A percentile compares a stretch with the other conserved stretches of the same genome.
These are phyloP conservation scores for Coemansia sp. DNA, from an alignment of 192 early-diverging fungal species.

Conservation along the genomic window DNA sequence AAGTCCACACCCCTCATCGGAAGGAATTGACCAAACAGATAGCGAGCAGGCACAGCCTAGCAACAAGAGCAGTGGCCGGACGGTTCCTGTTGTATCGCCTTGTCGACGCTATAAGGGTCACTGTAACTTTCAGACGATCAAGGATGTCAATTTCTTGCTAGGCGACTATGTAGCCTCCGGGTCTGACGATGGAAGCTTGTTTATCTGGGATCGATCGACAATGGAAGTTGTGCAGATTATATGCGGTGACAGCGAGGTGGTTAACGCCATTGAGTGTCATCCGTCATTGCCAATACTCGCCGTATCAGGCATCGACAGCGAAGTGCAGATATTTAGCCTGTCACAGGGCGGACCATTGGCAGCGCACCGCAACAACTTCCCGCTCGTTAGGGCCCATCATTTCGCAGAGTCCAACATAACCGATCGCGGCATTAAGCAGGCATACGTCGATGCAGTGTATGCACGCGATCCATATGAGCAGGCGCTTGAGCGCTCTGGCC, in stretches of 20 bases:
- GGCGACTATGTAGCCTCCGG: conserved; percentile 75
- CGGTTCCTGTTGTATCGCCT: conserved; percentile 32
- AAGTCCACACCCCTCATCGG: background rate
- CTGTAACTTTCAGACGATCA: conserved; percentile 61
- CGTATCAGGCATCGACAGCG: conserved; percentile 77
- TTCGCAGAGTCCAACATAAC: conserved; percentile 11
- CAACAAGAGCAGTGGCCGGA: background rate
- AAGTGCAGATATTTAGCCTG: conserved; percentile 70
- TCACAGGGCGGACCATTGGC: conserved; percentile 35
- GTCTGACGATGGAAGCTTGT: conserved; percentile 73
- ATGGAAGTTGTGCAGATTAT: conserved; percentile 65
- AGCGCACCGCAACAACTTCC: conserved; percentile 37
- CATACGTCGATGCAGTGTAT: conserved; percentile 23
- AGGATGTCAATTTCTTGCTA: conserved; percentile 75
- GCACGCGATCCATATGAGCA: conserved; percentile 30
- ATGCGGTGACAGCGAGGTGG: conserved; percentile 65
- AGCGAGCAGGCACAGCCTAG: background rate
- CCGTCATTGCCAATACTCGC: conserved; percentile 61
- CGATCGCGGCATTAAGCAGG: conserved; percentile 3
- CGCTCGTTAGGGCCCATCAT: conserved; percentile 23
- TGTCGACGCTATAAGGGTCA: conserved; percentile 35
- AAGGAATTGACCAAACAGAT: background rate
- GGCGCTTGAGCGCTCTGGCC: conserved; percentile 20
- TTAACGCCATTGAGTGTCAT: conserved; percentile 64
- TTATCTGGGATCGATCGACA: conserved; percentile 68